phyloP scores from a whole-genome alignment of 2,329 filamentous ascomycete genomes.

The Aspergillus persii region DNA sequence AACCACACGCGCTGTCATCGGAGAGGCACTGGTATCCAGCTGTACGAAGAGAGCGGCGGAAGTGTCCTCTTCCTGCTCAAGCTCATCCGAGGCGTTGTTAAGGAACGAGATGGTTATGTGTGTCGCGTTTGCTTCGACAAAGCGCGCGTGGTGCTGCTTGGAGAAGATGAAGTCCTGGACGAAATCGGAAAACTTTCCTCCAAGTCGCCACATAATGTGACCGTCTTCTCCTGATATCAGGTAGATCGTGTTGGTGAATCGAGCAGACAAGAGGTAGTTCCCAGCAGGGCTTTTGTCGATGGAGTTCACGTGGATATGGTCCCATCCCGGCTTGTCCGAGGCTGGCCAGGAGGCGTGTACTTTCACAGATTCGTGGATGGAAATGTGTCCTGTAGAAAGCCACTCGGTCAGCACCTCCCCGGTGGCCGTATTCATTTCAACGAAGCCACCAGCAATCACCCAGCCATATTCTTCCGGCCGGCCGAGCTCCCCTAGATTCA shows the following conservation, averaged over 20 bases:
- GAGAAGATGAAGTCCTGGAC: conserved; percentile 35
- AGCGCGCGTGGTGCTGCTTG: conserved; percentile 39
- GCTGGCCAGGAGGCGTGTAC: conserved; percentile 4
- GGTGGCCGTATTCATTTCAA: conserved; percentile 38
- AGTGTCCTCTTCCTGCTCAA: conserved; percentile 23
- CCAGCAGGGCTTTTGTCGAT: conserved; percentile 41
- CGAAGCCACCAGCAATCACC: conserved; percentile 35
- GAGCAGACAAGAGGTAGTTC: conserved; percentile 41
- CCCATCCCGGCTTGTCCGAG: conserved; percentile 26
- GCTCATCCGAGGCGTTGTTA: conserved; percentile 37
- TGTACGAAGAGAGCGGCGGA: conserved; percentile 33
- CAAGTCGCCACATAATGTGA: conserved; percentile 40
- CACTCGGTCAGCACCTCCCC: conserved; percentile 37
- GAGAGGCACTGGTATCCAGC: conserved; percentile 26
- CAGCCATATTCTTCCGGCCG: conserved; percentile 31
- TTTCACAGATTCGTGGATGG: conserved; percentile 33
- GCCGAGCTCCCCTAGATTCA: conserved; percentile 30
- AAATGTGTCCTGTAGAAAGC: conserved; percentile 34
- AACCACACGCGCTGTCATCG: conserved; percentile 30
- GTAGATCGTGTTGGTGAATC: conserved; percentile 40
- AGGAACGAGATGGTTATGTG: conserved; percentile 32
- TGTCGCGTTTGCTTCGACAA: conserved; percentile 29
- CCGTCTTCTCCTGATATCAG: conserved; percentile 38
- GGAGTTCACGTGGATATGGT: conserved; percentile 41
- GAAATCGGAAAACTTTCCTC: conserved; percentile 34